A percentile compares a stretch with the other conserved stretches of the same genome.
Evolutionary conservation across 805 yeast genomes (phyloP).

Genomic region (Cephaloascus albidus): DNA sequence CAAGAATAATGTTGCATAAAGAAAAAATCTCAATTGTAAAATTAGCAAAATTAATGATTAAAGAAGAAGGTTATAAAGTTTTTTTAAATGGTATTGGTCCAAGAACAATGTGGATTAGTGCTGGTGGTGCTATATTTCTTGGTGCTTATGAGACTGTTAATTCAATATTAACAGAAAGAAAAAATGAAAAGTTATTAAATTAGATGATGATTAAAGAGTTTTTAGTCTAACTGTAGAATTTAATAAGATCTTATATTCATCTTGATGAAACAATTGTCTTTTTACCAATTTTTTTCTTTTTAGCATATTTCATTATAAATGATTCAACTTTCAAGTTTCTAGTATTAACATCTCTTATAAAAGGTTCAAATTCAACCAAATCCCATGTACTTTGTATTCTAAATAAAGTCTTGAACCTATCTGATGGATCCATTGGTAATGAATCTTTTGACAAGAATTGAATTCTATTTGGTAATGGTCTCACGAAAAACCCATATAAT

Average conservation of each 20-base stretch:
- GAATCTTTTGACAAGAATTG: conserved; percentile 40
- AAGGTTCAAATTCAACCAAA: conserved; percentile 54
- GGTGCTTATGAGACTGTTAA: conserved; percentile 83
- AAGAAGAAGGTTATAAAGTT: conserved; percentile 65
- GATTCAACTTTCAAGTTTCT: conserved; percentile 45
- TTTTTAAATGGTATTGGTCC: conserved; percentile 89
- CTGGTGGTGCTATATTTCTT: conserved; percentile 95
- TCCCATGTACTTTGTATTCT: conserved; percentile 50
- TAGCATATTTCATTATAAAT: conserved; percentile 55
- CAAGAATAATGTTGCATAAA: conserved; percentile 74
- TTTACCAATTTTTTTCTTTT: conserved; percentile 37
- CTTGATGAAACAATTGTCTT: conserved; percentile 18
- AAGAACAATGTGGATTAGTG: conserved; percentile 93
- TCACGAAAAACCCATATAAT: conserved; percentile 46
- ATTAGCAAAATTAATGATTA: conserved; percentile 43
- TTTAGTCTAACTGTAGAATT: too few species aligned
- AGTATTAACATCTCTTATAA: conserved; percentile 47
- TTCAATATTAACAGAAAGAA: conserved; percentile 16
- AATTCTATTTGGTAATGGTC: conserved; percentile 35
- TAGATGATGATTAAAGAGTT: too few species aligned
- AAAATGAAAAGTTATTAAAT: too few species aligned
- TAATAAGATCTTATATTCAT: too few species aligned
- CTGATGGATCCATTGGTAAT: conserved; percentile 38
- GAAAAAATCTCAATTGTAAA: conserved; percentile 32
- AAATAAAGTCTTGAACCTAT: conserved; percentile 45